phyloP scores from a whole-genome alignment of 345 rosid species.

The Citrus australasica region DNA sequence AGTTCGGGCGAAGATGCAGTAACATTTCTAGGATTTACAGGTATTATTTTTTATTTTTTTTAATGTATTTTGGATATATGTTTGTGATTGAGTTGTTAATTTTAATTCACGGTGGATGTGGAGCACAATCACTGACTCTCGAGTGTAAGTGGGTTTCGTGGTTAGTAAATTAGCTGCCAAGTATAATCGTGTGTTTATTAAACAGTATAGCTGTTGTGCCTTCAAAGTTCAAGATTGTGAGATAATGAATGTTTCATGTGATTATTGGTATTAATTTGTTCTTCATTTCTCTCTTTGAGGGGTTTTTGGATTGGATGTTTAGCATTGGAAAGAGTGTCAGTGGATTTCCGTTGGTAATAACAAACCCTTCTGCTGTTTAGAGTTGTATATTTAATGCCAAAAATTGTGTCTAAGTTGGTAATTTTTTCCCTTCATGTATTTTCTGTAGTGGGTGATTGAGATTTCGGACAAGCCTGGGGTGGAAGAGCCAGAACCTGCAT shows the following conservation, averaged over 20 bases:
- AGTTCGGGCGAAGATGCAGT: conserved; percentile 63
- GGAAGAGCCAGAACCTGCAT: conserved; percentile 92
- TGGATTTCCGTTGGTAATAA: conserved; percentile 87
- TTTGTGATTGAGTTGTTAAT: not conserved
- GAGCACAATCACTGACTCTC: not conserved
- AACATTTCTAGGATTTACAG: conserved; percentile 86
- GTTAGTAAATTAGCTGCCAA: not conserved
- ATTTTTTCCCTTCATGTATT: conserved; percentile 1
- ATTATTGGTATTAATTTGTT: conserved; percentile 49
- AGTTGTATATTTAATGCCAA: not conserved
- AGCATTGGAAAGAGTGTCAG: conserved; percentile 91
- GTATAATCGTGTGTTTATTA: not conserved
- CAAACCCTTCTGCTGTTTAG: not conserved
- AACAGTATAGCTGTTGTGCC: not conserved
- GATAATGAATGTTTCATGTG: not conserved
- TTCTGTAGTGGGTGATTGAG: conserved; percentile 86
- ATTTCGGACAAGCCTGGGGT: conserved; percentile 88
- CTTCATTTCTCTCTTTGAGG: conserved; percentile 79
- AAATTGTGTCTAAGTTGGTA: not conserved
- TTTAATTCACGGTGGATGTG: not conserved
- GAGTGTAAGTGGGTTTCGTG: not conserved
- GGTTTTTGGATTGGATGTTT: conserved; percentile 50
- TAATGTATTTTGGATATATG: not conserved
- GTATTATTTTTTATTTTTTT: conserved; percentile 32
- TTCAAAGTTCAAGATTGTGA: not conserved